Evolutionary conservation across 805 yeast species (phyloP).

Genomic region (Starmerella stellata): DNA sequence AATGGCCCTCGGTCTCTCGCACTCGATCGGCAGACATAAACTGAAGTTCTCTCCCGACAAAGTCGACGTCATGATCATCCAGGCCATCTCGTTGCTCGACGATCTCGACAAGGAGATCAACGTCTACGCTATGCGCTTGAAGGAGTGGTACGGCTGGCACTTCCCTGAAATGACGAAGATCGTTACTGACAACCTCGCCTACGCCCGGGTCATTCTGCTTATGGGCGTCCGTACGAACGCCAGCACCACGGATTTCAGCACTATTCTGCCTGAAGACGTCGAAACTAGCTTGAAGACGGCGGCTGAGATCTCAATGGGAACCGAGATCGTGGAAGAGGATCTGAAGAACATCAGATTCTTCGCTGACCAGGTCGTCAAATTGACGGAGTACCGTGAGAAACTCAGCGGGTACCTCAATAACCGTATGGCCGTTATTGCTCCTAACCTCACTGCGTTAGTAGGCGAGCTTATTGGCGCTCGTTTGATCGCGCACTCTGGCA

Average conservation of each 20-base stretch:
- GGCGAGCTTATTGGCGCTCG: slow-evolving; percentile 98
- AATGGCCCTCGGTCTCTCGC: slow-evolving; percentile 97
- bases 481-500: slow-evolving; percentile 93
- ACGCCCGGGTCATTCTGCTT: slow-evolving; percentile 77
- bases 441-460: slow-evolving; percentile 83
- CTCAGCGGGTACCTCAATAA: slow-evolving; percentile 75
- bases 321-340: slow-evolving; percentile 87
- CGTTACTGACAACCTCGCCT: slow-evolving; percentile 87
- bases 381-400: slow-evolving; percentile 92
- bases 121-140: slow-evolving; percentile 96
- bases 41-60: slow-evolving; percentile 94
- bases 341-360: slow-evolving; percentile 70
- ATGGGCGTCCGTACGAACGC: slow-evolving; percentile 93
- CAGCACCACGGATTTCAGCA: slow-evolving; percentile 72
- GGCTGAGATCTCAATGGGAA: slow-evolving; percentile 99
- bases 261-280: slow-evolving; percentile 77
- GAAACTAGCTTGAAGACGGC: slow-evolving; percentile 87
- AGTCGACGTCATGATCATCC: slow-evolving; percentile 97
- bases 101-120: slow-evolving; percentile 94
- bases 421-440: slow-evolving; percentile 98
- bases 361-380: slow-evolving; percentile 92
- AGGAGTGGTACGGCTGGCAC: slow-evolving; percentile 99
- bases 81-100: slow-evolving; percentile 91
- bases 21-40: slow-evolving; percentile 95
- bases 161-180: slow-evolving; percentile 98